Conservation (phyloP, 495 filamentous ascomycete genomes). For the Tetracladium setigerum region DNA sequence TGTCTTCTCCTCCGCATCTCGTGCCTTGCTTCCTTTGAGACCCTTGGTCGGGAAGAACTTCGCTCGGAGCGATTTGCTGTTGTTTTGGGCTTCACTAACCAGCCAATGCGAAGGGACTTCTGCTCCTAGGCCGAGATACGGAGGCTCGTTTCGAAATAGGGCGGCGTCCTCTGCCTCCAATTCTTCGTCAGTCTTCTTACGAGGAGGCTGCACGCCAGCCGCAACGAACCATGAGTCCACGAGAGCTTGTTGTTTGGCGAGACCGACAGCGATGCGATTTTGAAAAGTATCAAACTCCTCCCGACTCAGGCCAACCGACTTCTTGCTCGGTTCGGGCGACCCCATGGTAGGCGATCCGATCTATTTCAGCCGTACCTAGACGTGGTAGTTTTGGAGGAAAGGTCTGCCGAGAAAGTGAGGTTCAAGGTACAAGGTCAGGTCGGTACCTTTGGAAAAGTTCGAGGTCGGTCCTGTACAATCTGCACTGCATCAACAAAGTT, state of each 20-base stretch:
- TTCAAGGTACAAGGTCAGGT: no score
- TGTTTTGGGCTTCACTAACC: slow-evolving; percentile 28
- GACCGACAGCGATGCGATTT: slow-evolving; percentile 33
- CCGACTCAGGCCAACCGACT: slow-evolving; percentile 5
- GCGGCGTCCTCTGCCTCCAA: slow-evolving; percentile 34
- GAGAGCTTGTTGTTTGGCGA: slow-evolving; percentile 35
- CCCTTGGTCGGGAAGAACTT: slow-evolving; percentile 25
- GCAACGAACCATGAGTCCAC: slow-evolving; percentile 37
- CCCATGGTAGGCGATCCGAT: slow-evolving; percentile 8
- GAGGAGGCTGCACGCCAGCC: slow-evolving; percentile 17
- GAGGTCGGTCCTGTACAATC: no score
- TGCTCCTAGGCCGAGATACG: slow-evolving; percentile 35
- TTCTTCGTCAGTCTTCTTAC: slow-evolving; percentile 35
- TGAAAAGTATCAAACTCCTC: slow-evolving; percentile 31
- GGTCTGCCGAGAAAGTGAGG: no score
- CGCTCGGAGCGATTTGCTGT: slow-evolving; percentile 33
- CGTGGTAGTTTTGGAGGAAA: no score
- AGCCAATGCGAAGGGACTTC: slow-evolving; percentile 32
- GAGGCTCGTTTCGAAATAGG: slow-evolving; percentile 31
- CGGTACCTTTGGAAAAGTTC: no score
- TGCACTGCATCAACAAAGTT: no score
- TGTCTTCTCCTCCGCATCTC: slow-evolving; percentile 24
- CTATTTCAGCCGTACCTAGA: no score
- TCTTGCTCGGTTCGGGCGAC: slow-evolving; percentile 18
- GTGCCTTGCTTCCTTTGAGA: slow-evolving; percentile 19